Percentiles rank a stretch among this genome's conserved stretches.
These are phyloP conservation scores for Hsuehochloa calcarea DNA, from an alignment of 176 grass and related monocot genomes.

Conservation along the genomic window DNA sequence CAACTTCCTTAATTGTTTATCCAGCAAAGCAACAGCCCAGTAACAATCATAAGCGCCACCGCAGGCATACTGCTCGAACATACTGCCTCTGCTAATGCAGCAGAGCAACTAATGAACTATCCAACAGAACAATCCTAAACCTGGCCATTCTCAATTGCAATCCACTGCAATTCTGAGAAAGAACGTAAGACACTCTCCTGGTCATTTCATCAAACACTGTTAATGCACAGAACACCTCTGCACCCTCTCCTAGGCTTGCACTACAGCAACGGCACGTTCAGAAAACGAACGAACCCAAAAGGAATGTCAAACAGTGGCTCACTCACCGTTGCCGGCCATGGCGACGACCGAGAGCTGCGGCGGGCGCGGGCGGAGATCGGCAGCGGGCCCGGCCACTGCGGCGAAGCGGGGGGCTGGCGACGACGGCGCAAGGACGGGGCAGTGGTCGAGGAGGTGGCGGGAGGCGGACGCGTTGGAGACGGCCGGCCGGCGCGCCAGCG, in stretches of 20 bases:
- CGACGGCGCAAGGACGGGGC: conserved; percentile 46
- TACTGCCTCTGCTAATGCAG: not conserved
- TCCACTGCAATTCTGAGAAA: not conserved
- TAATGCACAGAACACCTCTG: not conserved
- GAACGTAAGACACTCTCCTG: not conserved
- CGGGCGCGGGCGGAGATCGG: conserved; percentile 39
- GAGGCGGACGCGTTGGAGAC: conserved; percentile 47
- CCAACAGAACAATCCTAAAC: not conserved
- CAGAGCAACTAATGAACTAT: not conserved
- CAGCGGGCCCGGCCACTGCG: conserved; percentile 30
- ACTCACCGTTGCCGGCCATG: conserved; percentile 74
- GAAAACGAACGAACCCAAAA: not conserved
- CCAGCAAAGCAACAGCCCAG: not conserved
- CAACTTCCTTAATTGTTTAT: not conserved
- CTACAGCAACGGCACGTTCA: not conserved
- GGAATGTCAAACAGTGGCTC: not conserved
- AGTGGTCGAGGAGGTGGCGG: conserved; percentile 53
- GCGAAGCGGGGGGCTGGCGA: conserved; percentile 26
- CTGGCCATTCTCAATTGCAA: not conserved
- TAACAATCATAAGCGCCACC: not conserved
- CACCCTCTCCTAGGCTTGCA: not conserved
- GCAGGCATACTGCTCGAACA: not conserved
- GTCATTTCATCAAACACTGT: conserved; percentile 50
- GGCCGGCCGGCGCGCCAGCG: conserved; percentile 30
- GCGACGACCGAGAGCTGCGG: conserved; percentile 60